Percentiles rank a stretch among this genome's conserved stretches.
phyloP scores from a whole-genome alignment of 2,329 filamentous ascomycete genomes.

The Claviceps citrina region DNA sequence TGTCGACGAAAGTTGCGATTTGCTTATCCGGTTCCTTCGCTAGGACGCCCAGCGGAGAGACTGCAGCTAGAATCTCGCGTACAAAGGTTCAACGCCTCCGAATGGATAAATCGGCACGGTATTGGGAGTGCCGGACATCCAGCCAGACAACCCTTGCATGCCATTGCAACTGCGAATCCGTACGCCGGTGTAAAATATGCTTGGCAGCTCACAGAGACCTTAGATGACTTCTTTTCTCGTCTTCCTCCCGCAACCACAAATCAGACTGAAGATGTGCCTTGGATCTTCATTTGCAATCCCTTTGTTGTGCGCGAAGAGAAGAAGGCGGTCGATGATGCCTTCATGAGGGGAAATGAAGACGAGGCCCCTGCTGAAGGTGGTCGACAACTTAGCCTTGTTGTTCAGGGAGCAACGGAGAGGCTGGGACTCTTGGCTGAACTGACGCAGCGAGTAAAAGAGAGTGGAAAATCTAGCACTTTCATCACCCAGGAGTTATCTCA shows the following conservation, averaged over 20 bases:
- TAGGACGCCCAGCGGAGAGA: conserved; percentile 40
- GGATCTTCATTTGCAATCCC: conserved; percentile 63
- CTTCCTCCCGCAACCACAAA: conserved; percentile 51
- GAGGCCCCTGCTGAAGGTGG: conserved; percentile 32
- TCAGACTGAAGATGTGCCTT: conserved; percentile 31
- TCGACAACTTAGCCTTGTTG: conserved; percentile 32
- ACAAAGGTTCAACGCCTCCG: conserved; percentile 30
- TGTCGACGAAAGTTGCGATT: neutral
- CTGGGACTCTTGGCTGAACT: conserved; percentile 32
- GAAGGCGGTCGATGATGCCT: conserved; percentile 19
- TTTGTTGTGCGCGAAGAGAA: conserved; percentile 26
- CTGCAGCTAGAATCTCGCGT: conserved; percentile 33
- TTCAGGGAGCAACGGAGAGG: conserved; percentile 35
- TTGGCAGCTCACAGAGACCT: conserved; percentile 48
- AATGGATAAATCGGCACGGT: conserved; percentile 23
- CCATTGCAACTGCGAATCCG: conserved; percentile 25
- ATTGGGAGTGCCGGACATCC: conserved; percentile 3
- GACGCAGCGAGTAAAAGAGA: conserved; percentile 29
- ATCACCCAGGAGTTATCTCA: conserved; percentile 33
- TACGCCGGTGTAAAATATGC: conserved; percentile 39
- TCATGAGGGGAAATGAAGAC: conserved; percentile 30
- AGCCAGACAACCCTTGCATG: neutral
- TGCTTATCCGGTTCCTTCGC: neutral
- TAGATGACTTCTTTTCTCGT: conserved; percentile 50
- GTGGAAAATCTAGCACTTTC: conserved; percentile 18